Base-by-base conservation (phyloP, 2,329 filamentous ascomycete genomes). In the Aplosporella prunicola region DNA sequence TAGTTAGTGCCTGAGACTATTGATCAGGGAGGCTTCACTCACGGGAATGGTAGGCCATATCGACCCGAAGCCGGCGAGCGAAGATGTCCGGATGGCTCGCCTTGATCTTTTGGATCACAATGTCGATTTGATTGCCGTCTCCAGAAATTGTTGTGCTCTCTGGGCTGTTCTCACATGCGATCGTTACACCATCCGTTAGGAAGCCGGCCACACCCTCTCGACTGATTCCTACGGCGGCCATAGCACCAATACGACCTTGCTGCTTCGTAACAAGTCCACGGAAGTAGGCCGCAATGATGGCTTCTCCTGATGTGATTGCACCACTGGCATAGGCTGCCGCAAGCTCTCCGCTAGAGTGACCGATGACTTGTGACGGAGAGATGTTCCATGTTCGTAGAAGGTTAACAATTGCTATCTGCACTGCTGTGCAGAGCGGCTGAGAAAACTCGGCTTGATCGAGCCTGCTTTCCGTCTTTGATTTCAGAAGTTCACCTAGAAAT, bases 1-100 rank as follows among this genome's bases (percentile, higher is more conserved):
- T n/a, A n/a, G n/a, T n/a, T n/a, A n/a, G n/a, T n/a, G n/a, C n/a
- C n/a, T n/a, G n/a, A n/a, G n/a, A n/a, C n/a, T n/a, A n/a, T n/a
- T n/a, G n/a, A n/a, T n/a, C n/a, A n/a, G n/a, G n/a, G n/a, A n/a
- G n/a, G n/a, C n/a, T n/a, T n/a, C n/a, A n/a, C n/a, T n/a, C n/a
- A n/a, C n/a, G 23, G 5, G 53, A 57, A 37, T 57, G 53, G 31
- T 57, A 57, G 2, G 53, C 52, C 25, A 38, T 41, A 1, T 53
- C 44, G 5, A 56, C 49, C 5, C 46, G 41, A 1, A 57, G 41
- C 5, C 18, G 5, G 5, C 45, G 22, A 2, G 35, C 40, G 15
- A 35, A 20, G 9, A n/a, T 17, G 23, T 26, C 32, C 15, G 32
- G 46, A 10, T 20, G 16, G 3, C 9, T 11, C 2, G 14, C 18